Evolutionary conservation across 495 filamentous ascomycete species (phyloP), one percentile per base, ranked within the genome.

Genomic region (Parathielavia appendiculata): DNA sequence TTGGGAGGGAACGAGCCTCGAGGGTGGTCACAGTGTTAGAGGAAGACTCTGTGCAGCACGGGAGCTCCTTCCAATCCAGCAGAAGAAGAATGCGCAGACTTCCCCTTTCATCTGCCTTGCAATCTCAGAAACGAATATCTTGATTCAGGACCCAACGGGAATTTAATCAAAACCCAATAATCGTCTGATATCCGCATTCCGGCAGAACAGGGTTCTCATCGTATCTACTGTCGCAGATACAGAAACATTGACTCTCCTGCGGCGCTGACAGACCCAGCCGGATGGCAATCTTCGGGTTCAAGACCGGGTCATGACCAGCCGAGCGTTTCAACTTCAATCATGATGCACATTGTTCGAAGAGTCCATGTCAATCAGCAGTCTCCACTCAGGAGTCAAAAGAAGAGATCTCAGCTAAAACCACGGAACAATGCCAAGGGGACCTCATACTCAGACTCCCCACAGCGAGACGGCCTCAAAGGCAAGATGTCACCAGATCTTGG

Each of bases 391-490:
- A 4, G 4, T 16, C 30, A 43, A n/a, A 34, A 16, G n/a, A 35
- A 45, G 9, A 44, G n/a, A 30, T 20, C 26, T 6, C 26, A 30
- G 39, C 4, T n/a, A 34, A 10, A 34, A n/a, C 51, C 51, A 16
- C 30, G 6, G 22, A 36, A 1, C 23, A 38, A 11, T 41, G 40
- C 40, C 52, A 14, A 11, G 36, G 7, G 13, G 20, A 39, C 53
- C 47, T 40, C 58, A 44, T 46, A 51, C 47, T 40, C 52, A 38
- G 52, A 51, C 52, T 30, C 0, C 34, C 45, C 35, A 14, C 58
- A 44, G 34, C 51, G 32, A 49, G 39, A 36, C 32, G 46, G 52
- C 26, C 53, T 51, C 45, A 51, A 61, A 61, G 52, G 32, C 52
- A 2, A 38, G 4, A 46, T 55, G 30, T 55, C 53, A 43, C 26